phyloP scores from a whole-genome alignment of 495 filamentous ascomycete species.

The Emericellopsis terricola region DNA sequence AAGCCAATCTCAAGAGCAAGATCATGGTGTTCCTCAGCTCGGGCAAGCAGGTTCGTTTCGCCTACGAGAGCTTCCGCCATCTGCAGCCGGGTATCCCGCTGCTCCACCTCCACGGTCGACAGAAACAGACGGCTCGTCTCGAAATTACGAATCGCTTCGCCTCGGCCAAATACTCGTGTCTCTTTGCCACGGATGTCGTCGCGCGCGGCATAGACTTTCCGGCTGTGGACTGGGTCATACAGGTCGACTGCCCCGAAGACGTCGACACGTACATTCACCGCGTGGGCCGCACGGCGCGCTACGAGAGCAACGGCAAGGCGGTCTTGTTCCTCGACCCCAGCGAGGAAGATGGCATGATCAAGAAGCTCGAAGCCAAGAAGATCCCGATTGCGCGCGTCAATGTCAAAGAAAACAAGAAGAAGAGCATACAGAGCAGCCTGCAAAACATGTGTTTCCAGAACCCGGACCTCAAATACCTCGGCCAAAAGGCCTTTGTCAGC shows the following conservation, averaged over 20 bases:
- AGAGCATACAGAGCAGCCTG: conserved; percentile 62
- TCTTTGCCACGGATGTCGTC: conserved; percentile 91
- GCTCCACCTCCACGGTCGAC: conserved; percentile 86
- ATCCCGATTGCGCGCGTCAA: conserved; percentile 73
- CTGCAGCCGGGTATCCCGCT: conserved; percentile 90
- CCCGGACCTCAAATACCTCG: conserved; percentile 83
- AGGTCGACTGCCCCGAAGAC: conserved; percentile 89
- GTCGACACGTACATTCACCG: conserved; percentile 95
- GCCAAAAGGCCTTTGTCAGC: conserved; percentile 85
- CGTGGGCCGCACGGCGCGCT: conserved; percentile 88
- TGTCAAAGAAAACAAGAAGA: conserved; percentile 75
- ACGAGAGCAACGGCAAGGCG: conserved; percentile 69
- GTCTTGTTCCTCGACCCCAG: conserved; percentile 84
- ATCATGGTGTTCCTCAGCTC: conserved; percentile 89
- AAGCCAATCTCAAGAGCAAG: conserved; percentile 73
- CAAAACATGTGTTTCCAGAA: conserved; percentile 93
- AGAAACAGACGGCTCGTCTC: conserved; percentile 75
- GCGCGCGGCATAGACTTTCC: conserved; percentile 91
- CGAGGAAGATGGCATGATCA: conserved; percentile 76
- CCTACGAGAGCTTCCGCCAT: conserved; percentile 82
- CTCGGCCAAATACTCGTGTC: conserved; percentile 56
- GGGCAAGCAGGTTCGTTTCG: conserved; percentile 90
- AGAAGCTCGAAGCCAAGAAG: conserved; percentile 68
- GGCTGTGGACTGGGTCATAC: conserved; percentile 93
- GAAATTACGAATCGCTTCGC: conserved; percentile 76